phyloP scores from a whole-genome alignment of 305 asterid species.

The Nicotiana rustica region DNA sequence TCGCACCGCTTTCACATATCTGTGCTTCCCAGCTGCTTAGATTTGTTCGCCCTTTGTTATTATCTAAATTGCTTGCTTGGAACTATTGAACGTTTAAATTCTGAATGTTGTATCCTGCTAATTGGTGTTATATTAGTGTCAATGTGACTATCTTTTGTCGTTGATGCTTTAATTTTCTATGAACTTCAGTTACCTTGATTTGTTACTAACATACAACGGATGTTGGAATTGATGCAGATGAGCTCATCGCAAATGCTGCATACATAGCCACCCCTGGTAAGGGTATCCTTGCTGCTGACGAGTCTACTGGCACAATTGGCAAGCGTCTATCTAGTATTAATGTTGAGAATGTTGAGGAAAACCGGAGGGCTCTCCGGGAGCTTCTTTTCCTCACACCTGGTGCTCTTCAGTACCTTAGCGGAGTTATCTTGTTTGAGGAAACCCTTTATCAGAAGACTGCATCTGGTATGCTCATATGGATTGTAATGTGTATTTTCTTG shows the following conservation, averaged over 20 bases:
- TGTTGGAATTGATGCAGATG: constrained; percentile 49
- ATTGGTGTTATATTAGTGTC: background rate
- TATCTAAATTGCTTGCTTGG: background rate
- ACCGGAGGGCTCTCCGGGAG: constrained; percentile 71
- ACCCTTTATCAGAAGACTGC: constrained; percentile 75
- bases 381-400: constrained; percentile 67
- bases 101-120: background rate
- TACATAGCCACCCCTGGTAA: constrained; percentile 72
- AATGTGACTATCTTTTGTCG: too few relatives aligned
- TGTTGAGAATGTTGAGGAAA: constrained; percentile 63
- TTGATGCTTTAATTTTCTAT: background rate
- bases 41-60: background rate
- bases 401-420: constrained; percentile 66
- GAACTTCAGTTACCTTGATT: background rate
- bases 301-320: constrained; percentile 78
- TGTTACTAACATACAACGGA: background rate
- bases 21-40: background rate
- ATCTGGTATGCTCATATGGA: constrained; percentile 43
- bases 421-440: constrained; percentile 70
- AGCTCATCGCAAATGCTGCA: constrained; percentile 64
- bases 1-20: background rate
- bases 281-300: constrained; percentile 82
- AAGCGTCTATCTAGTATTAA: constrained; percentile 70
- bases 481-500: background rate
- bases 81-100: background rate